Percentiles rank a stretch among this genome's conserved stretches.
These are phyloP conservation scores for Rubia peregrina DNA, from an alignment of 305 asterid species.

Conservation along the genomic window DNA sequence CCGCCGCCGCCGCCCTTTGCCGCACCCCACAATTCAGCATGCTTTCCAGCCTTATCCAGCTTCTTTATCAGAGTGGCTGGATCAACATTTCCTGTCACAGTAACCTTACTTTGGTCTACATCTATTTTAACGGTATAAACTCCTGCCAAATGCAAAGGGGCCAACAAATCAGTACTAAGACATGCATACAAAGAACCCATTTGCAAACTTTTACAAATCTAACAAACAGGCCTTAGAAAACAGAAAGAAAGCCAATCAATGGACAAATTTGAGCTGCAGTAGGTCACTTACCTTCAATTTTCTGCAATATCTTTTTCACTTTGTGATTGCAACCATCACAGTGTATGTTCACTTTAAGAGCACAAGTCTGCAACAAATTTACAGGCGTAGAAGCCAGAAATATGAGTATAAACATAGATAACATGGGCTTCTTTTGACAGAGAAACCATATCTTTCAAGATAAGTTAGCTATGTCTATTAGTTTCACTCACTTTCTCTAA, in stretches of 20 bases:
- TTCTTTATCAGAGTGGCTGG: constrained; percentile 44
- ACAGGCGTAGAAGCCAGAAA: too few species aligned
- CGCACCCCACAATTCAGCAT: constrained; percentile 58
- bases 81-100: constrained; percentile 65
- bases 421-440: not conserved
- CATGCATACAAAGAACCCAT: not conserved
- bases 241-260: not conserved
- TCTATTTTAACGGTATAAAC: constrained; percentile 50
- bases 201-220: not conserved
- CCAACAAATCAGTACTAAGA: constrained; percentile 14
- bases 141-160: constrained; percentile 28
- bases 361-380: constrained; percentile 59
- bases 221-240: not conserved
- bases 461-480: not conserved
- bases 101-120: constrained; percentile 50
- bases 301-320: too few species aligned
- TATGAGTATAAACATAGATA: not conserved
- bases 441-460: not conserved
- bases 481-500: not conserved
- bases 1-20: constrained; percentile 23
- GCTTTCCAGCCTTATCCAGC: constrained; percentile 62
- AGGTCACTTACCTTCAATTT: constrained; percentile 43
- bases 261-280: not conserved
- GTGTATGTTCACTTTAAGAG: constrained; percentile 57
- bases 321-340: constrained; percentile 73